Percentiles rank a stretch among this genome's conserved stretches.
These are phyloP conservation scores for Psilocybe cyanescens DNA, from an alignment of 768 basidiomycete genomes.

Conservation along the genomic window DNA sequence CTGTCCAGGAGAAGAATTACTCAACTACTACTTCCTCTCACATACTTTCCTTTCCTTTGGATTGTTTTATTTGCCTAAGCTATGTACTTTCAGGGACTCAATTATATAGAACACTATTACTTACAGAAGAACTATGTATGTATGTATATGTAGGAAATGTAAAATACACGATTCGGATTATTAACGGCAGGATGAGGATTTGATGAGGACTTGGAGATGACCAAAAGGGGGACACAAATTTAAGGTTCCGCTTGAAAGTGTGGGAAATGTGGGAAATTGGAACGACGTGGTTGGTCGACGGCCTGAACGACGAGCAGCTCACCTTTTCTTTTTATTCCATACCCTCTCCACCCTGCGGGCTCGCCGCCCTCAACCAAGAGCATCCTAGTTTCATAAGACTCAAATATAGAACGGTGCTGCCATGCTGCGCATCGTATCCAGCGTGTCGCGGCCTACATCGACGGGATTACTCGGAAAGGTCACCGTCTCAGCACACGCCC, in stretches of 20 bases:
- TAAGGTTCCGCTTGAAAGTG: conserved; percentile 34
- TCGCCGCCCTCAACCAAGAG: conserved; percentile 32
- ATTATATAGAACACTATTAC: background rate
- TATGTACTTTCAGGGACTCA: background rate
- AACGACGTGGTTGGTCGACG: conserved; percentile 48
- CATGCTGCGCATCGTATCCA: conserved; percentile 75
- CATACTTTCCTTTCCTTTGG: no score
- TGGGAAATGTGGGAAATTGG: conserved; percentile 44
- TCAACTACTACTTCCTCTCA: no score
- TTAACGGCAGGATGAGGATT: background rate
- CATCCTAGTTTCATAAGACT: conserved; percentile 24
- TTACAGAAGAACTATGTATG: background rate
- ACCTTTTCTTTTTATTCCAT: conserved; percentile 33
- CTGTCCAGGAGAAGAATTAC: no score
- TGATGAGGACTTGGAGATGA: background rate
- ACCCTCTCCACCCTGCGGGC: conserved; percentile 32
- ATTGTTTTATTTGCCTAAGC: no score
- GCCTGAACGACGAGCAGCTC: conserved; percentile 45
- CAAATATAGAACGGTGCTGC: conserved; percentile 20
- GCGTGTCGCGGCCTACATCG: conserved; percentile 61
- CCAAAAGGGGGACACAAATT: conserved; percentile 7
- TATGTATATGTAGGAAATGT: background rate
- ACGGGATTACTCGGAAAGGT: conserved; percentile 74
- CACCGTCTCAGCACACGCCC: conserved; percentile 42
- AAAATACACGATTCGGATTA: background rate